Base-by-base conservation (phyloP, 768 basidiomycete species). In the Leccinum barrowsii region DNA sequence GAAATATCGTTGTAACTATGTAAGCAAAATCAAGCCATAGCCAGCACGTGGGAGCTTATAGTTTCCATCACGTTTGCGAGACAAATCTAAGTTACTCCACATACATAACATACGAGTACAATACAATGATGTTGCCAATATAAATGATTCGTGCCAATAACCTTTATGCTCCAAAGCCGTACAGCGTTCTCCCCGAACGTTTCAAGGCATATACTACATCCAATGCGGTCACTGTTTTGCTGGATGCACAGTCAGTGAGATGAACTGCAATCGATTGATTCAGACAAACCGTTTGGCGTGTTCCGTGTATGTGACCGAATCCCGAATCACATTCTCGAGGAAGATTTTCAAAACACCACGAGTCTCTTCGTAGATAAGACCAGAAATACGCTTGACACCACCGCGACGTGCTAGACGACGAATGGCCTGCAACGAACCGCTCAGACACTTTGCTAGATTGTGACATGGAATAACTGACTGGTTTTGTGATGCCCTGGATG, bases 281-380 rank as follows among this genome's bases (percentile, higher is more conserved):
- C 8, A 42, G 6, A 60, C 67, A 44, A 42, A 71, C 70, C 88
- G 82, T 77, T 93, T 93, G 58, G 92, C 91, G 79, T 93, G 92
- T 74, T 94, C 91, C 34, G 92, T 92, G 81, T 94, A 93, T 59
- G 91, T 93, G 65, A 93, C 91, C 11, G 89, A 90, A 75, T 93
- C 91, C 60, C 90, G 85, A 70, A 93, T 90, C 52, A 81, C 85
- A 63, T 86, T 87, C 77, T 90, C 87, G 37, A 89, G 80, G 82
- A 90, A 91, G 67, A 91, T 89, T 78, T 92, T 92, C 65, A 93
- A 80, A n/a, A 92, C 90, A 77, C 89, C 89, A 67, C 90, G 89
- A 28, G 90, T 92, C 80, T 92, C 90, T 75, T 92, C 90, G 74
- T 92, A 91, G 74, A 91, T 90, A 59, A 90, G 81, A 61, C 87